Evolutionary conservation across 495 filamentous ascomycete species (phyloP), one percentile per base, ranked within the genome.

Genomic region (Lophiostoma macrostomum): DNA sequence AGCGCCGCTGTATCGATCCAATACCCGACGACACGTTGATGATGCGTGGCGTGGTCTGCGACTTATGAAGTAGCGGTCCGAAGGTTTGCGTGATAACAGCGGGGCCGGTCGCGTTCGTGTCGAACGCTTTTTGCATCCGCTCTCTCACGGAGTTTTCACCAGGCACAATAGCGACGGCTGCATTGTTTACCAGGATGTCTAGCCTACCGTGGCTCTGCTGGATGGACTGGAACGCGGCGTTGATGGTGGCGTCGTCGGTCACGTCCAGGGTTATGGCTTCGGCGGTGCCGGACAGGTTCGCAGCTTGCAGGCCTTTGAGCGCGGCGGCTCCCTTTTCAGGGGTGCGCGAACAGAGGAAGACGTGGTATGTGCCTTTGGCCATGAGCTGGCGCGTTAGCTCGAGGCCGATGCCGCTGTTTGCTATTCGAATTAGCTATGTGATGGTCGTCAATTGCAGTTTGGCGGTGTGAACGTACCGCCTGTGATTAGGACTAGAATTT

Each of bases 361-460:
- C 65, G 39, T 71, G 68, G 53, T 62, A 71, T 39, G 43, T 49
- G 14, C 41, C 44, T n/a, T 67, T 67, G 23, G 59, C 45, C 25
- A 65, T 46, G 8, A 71, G 37, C 20, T 65, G 63, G 39, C 61
- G 58, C 7, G 68, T 54, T 4, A 64, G 49, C 14, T 67, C 72
- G 28, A 61, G 68, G 51, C 72, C 72, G 23, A 73, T 53, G 16
- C 69, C 70, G 35, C 57, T 56, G 51, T 69, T 73, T 18, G 67
- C 69, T 58, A 14, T 31, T n/a, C 18, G n/a, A 14, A 30, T 56
- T 40, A 43, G 25, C 28, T 14, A 24, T 1, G 34, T 4, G 20
- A 18, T 5, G 14, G 7, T 32, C 10, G 32, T 27, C 36, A 23
- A 42, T 18, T 4, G 19, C 36, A 34, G 22, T 35, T 34, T 34